These are phyloP conservation scores for Hypoxylon subgilvum DNA, from an alignment of 495 filamentous ascomycete species.

Conservation along the genomic window DNA sequence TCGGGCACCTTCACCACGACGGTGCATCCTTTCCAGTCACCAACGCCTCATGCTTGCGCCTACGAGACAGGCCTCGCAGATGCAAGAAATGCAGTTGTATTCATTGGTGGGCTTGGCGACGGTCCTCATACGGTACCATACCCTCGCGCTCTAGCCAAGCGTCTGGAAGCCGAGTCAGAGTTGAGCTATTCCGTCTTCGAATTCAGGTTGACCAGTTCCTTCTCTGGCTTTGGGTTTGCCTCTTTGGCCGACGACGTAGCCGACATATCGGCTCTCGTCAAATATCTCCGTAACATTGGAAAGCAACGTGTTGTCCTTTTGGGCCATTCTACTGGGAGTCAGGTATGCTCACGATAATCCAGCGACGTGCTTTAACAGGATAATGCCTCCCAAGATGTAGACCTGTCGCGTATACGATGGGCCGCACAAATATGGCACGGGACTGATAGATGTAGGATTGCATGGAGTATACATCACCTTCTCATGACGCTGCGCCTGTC, in stretches of 20 bases:
- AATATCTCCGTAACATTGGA: conserved; percentile 63
- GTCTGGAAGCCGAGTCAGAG: conserved; percentile 58
- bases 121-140: conserved; percentile 73
- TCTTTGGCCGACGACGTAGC: conserved; percentile 71
- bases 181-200: conserved; percentile 51
- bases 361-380: not conserved
- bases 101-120: conserved; percentile 84
- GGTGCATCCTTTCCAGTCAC: conserved; percentile 46
- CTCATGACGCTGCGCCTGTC: conserved; percentile 55
- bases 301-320: conserved; percentile 75
- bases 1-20: conserved; percentile 40
- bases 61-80: conserved; percentile 46
- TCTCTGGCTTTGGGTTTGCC: conserved; percentile 73
- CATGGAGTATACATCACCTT: conserved; percentile 66
- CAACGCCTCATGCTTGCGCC: conserved; percentile 38
- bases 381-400: not conserved
- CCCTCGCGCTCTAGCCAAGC: conserved; percentile 67
- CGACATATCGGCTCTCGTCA: conserved; percentile 75
- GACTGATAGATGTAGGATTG: conserved; percentile 59
- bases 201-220: conserved; percentile 57
- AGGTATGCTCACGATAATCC: conserved; percentile 44
- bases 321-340: conserved; percentile 86
- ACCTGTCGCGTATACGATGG: not conserved
- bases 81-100: conserved; percentile 72
- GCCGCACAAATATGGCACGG: not conserved